A percentile compares a stretch with the other conserved stretches of the same genome.
phyloP scores from a whole-genome alignment of 2,329 filamentous ascomycete genomes.

The Metarhizium guizhouense region DNA sequence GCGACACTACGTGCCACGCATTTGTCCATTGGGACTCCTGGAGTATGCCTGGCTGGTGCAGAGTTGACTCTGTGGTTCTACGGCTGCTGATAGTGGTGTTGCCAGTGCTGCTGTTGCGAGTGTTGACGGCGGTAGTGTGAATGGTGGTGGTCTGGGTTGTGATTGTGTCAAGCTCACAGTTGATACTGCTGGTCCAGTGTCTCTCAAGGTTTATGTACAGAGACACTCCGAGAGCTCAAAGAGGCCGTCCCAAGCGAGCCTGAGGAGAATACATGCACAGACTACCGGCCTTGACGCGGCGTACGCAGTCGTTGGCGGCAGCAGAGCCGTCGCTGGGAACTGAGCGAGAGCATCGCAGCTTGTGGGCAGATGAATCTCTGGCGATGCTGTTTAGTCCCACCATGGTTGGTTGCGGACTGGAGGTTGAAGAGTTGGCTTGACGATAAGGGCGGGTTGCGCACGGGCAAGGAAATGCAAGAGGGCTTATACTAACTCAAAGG shows the following conservation, averaged over 20 bases:
- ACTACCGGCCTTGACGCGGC: background rate
- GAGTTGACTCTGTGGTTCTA: background rate
- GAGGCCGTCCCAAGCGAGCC: background rate
- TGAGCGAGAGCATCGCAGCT: background rate
- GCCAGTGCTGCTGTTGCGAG: background rate
- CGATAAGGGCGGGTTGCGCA: too few relatives aligned
- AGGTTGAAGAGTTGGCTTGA: too few relatives aligned
- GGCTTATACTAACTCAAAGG: too few relatives aligned
- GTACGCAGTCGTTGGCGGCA: background rate
- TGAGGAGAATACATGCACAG: background rate
- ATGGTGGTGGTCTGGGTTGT: background rate
- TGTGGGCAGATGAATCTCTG: background rate
- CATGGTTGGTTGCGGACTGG: too few relatives aligned
- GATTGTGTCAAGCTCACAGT: background rate
- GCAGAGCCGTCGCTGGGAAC: background rate
- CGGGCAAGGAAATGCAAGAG: too few relatives aligned
- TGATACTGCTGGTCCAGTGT: background rate
- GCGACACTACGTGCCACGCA: too few relatives aligned
- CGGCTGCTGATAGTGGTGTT: too few relatives aligned
- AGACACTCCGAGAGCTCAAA: background rate
- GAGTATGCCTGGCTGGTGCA: background rate
- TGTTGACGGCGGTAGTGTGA: background rate
- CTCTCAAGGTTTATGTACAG: background rate
- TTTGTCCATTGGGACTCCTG: too few relatives aligned
- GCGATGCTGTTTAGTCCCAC: background rate